Evolutionary conservation across 768 basidiomycete species (phyloP).

Genomic region (Chalciporus chontae): DNA sequence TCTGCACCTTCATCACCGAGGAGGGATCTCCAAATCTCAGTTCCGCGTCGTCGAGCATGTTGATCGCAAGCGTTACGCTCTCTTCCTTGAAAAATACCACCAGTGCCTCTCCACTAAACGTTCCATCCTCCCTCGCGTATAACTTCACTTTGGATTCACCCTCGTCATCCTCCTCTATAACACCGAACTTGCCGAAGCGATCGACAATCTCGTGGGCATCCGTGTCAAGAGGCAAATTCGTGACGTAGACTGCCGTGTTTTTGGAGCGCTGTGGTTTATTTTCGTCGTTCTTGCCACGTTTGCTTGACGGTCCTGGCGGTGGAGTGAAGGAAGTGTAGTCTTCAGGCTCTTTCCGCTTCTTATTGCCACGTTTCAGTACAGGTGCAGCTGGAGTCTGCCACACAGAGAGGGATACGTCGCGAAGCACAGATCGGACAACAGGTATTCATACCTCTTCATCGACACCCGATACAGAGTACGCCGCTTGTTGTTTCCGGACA

Average conservation of each 20-base stretch:
- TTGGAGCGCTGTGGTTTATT: conserved; percentile 62
- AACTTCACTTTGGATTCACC: conserved; percentile 94
- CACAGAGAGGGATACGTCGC: conserved; percentile 18
- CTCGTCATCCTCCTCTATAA: conserved; percentile 90
- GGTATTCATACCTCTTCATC: conserved; percentile 78
- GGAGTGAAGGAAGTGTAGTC: conserved; percentile 63
- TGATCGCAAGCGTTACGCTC: conserved; percentile 81
- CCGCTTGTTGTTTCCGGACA: conserved; percentile 87
- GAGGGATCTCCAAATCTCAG: conserved; percentile 76
- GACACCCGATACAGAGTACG: conserved; percentile 88
- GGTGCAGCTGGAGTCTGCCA: conserved; percentile 82
- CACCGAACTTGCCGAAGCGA: conserved; percentile 88
- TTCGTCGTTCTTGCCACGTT: conserved; percentile 63
- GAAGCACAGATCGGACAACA: conserved; percentile 18
- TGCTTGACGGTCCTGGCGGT: conserved; percentile 53
- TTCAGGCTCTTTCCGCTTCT: conserved; percentile 72
- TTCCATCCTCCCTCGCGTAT: conserved; percentile 84
- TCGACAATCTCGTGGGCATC: conserved; percentile 72
- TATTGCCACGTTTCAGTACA: conserved; percentile 73
- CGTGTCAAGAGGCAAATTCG: conserved; percentile 74
- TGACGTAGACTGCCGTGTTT: conserved; percentile 91
- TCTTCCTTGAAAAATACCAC: conserved; percentile 98
- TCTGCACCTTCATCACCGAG: conserved; percentile 68
- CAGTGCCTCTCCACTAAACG: conserved; percentile 91
- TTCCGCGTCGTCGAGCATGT: conserved; percentile 88